These are phyloP conservation scores for Filobasidium wieringae DNA, from an alignment of 768 basidiomycete species.

Conservation along the genomic window DNA sequence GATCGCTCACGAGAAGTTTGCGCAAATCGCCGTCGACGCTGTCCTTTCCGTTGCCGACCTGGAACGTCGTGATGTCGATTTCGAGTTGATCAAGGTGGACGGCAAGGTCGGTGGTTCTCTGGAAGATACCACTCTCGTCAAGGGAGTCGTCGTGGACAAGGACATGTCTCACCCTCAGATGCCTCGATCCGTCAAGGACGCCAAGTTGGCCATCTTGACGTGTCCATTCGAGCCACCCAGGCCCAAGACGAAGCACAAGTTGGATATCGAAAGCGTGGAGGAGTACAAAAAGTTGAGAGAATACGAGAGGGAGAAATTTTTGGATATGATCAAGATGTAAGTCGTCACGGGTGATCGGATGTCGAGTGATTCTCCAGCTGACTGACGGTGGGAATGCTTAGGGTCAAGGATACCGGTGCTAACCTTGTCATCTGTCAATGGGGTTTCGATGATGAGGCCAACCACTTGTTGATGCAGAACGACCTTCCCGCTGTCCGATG, in stretches of 20 bases:
- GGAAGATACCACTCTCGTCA: conserved; percentile 86
- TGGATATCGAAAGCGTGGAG: conserved; percentile 85
- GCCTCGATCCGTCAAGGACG: conserved; percentile 77
- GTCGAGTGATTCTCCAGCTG: background rate
- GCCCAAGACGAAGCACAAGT: conserved; percentile 97
- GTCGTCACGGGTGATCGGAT: conserved; percentile 8
- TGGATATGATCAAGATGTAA: conserved; percentile 76
- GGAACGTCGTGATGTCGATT: conserved; percentile 84
- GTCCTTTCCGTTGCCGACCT: conserved; percentile 91
- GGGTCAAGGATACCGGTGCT: conserved; percentile 90
- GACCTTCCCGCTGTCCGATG: conserved; percentile 93
- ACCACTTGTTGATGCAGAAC: conserved; percentile 95
- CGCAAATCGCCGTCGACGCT: conserved; percentile 94
- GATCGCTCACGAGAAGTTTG: conserved; percentile 88
- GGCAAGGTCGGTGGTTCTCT: conserved; percentile 97
- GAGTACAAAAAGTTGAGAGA: conserved; percentile 89
- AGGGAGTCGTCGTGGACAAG: conserved; percentile 97
- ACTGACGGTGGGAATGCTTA: conserved; percentile 14
- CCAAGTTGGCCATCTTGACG: conserved; percentile 87
- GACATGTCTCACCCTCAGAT: conserved; percentile 99
- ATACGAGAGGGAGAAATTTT: conserved; percentile 93
- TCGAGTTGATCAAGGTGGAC: conserved; percentile 97
- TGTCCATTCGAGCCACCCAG: conserved; percentile 98
- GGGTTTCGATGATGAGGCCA: conserved; percentile 99
- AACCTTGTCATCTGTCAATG: conserved; percentile 99